Base-by-base conservation (phyloP, 345 rosid genomes). In the Eucalyptus pauciflora region DNA sequence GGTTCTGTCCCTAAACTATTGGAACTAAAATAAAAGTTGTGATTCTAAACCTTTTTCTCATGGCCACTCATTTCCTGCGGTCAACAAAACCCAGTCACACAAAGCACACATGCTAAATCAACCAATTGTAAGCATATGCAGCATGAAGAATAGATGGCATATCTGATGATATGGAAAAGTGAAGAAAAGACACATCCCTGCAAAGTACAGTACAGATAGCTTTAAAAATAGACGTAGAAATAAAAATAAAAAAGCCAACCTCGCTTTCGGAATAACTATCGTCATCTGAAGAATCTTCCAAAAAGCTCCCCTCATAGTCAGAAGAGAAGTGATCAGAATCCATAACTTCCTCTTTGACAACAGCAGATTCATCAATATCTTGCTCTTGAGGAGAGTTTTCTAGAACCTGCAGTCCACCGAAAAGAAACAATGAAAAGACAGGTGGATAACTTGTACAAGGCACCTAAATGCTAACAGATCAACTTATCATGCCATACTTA, bases 221-320 rank as follows among this genome's bases (percentile, higher is more conserved):
- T 54, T 46, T 54, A 69, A 22, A 50, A 48, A 49, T 41, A 16
- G 27, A 87, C 20, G 88, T 27, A 81, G 31, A 54, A 88, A 56
- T 33, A 11, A 62, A 86, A 56, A 9, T 8, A 8, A 56, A 56
- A 85, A 85, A 69, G 45, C 85, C n/a, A 45, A 97, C 99, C 98
- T 95, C 99, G 33, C 85, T 89, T 62, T 93, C 99, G 54, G 92
- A 95, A 81, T 76, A 62, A 90, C 91, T 85, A 87, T 94, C 93
- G 11, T 89, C 6, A 92, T 94, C 94, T 10, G 95, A 92, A 92
- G 93, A 93, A 46, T 92, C 96, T 41, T 94, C 93, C 41, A 92
- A 80, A 90, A 93, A 90, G 91, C 91, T 92, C 85, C 91, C 95
- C 33, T 94, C 95, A 86, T 86, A 90, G 45, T 94, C 97, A 15